phyloP scores from a whole-genome alignment of 129 eudicot genomes.

The Ambrosia trifida region DNA sequence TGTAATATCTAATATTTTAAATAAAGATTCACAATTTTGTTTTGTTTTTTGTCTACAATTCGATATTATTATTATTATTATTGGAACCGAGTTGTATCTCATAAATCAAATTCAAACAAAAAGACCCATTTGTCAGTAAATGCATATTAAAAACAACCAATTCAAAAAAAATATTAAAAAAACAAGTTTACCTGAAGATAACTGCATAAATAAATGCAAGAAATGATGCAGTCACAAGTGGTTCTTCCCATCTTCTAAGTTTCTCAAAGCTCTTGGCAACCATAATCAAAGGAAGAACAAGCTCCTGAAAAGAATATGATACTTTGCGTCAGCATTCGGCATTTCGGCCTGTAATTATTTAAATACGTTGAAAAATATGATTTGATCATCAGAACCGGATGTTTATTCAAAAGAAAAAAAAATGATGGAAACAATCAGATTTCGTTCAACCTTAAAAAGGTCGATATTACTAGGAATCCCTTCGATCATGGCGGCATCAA shows the following conservation, averaged over 20 bases:
- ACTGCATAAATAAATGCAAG: conserved; percentile 68
- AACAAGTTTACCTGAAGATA: conserved; percentile 62
- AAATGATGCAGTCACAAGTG: conserved; percentile 69
- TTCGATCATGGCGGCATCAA: conserved; percentile 93
- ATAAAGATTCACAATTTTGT: too few relatives aligned
- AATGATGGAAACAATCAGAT: too few relatives aligned
- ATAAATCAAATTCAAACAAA: too few relatives aligned
- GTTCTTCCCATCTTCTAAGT: conserved; percentile 89
- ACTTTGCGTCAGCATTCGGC: too few relatives aligned
- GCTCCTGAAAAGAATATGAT: conserved; percentile 53
- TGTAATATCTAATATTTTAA: too few relatives aligned
- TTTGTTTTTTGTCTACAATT: too few relatives aligned
- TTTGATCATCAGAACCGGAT: neutral
- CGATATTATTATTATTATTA: too few relatives aligned
- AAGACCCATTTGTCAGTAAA: too few relatives aligned
- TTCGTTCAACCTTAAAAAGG: conserved; percentile 72
- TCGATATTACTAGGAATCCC: conserved; percentile 98
- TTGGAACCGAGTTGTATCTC: too few relatives aligned
- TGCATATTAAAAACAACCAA: too few relatives aligned
- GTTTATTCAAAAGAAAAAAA: neutral
- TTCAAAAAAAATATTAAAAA: neutral
- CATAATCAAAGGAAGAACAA: conserved; percentile 70
- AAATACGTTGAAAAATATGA: neutral
- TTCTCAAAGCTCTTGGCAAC: conserved; percentile 53
- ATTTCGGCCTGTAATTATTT: too few relatives aligned